These are phyloP conservation scores for Spinellus fusiger DNA, from an alignment of 192 early-diverging fungal genomes.

Conservation along the genomic window DNA sequence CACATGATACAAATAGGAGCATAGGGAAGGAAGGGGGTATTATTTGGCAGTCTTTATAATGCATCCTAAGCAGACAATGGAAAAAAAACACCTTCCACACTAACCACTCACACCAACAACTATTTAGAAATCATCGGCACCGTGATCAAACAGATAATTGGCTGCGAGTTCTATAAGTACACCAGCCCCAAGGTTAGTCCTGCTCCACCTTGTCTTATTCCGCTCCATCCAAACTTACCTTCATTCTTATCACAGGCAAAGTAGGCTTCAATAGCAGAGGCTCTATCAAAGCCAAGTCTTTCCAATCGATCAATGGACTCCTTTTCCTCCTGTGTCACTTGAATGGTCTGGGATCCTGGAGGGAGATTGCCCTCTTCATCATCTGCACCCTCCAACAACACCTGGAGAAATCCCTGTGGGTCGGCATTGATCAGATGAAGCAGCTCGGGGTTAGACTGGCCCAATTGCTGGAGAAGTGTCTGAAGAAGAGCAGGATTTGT, in stretches of 20 bases:
- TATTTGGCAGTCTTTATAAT: neutral
- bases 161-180: constrained; percentile 71
- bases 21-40: neutral
- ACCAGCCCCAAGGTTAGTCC: neutral
- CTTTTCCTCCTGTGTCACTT: constrained; percentile 84
- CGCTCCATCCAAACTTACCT: constrained; percentile 18
- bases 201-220: neutral
- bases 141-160: constrained; percentile 90
- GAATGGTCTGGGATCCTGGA: constrained; percentile 57
- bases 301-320: constrained; percentile 83
- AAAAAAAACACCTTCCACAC: neutral
- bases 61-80: neutral
- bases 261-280: constrained; percentile 84
- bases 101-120: neutral
- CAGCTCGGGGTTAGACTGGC: constrained; percentile 79
- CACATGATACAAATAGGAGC: no score
- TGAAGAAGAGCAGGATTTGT: constrained; percentile 81
- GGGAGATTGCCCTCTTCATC: constrained; percentile 47
- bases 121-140: constrained; percentile 48
- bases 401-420: constrained; percentile 72
- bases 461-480: constrained; percentile 80
- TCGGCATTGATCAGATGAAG: constrained; percentile 71
- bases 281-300: constrained; percentile 82
- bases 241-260: constrained; percentile 98
- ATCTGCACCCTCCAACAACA: constrained; percentile 61